These are phyloP conservation scores for Pezicula radicicola DNA, from an alignment of 2,329 filamentous ascomycete genomes.

Conservation along the genomic window DNA sequence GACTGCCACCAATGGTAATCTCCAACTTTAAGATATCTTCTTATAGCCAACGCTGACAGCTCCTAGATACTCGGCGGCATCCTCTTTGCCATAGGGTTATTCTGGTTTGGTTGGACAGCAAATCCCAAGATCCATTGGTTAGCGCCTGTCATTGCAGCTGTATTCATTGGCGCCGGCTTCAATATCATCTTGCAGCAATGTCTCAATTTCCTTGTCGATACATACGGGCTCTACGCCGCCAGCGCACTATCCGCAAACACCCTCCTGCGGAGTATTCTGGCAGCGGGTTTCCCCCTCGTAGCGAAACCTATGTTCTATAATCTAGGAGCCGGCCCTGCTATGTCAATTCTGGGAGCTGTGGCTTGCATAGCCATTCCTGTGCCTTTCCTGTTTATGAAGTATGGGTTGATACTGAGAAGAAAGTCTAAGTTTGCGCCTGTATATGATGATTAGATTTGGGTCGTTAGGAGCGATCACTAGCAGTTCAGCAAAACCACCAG, in stretches of 20 bases:
- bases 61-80: slow-evolving; percentile 30
- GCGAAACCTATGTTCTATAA: slow-evolving; percentile 53
- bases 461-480: too few species aligned
- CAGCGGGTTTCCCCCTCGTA: slow-evolving; percentile 41
- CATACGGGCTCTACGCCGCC: slow-evolving; percentile 44
- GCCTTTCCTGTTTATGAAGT: slow-evolving; percentile 50
- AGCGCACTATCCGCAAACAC: slow-evolving; percentile 43
- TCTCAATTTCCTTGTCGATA: slow-evolving; percentile 33
- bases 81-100: slow-evolving; percentile 24
- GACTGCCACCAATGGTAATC: slow-evolving; percentile 41
- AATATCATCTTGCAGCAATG: slow-evolving; percentile 30
- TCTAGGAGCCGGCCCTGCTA: slow-evolving; percentile 62
- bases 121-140: slow-evolving; percentile 19
- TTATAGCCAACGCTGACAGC: slow-evolving; percentile 25
- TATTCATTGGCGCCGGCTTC: slow-evolving; percentile 25
- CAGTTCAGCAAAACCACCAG: too few species aligned
- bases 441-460: too few species aligned
- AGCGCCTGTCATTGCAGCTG: slow-evolving; percentile 18
- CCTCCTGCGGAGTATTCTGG: slow-evolving; percentile 40
- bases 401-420: slow-evolving; percentile 32
- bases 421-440: slow-evolving; percentile 40
- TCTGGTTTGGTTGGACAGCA: slow-evolving; percentile 28
- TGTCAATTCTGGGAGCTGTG: slow-evolving; percentile 59
- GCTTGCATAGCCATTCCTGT: slow-evolving; percentile 51
- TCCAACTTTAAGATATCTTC: background rate